Conservation (phyloP, 345 rosid species). For the Euphorbia peplus region DNA sequence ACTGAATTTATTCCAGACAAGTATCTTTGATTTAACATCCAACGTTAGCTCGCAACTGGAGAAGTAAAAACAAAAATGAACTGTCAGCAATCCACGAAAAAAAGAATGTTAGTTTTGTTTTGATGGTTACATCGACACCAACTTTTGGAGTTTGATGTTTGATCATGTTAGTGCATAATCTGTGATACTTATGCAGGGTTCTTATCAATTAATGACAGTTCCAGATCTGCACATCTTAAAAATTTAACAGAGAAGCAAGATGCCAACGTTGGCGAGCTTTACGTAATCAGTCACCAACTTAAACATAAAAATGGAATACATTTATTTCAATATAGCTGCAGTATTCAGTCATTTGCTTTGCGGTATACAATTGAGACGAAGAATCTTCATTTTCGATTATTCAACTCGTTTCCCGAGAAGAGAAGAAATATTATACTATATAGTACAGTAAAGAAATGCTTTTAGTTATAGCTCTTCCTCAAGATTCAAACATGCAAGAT, state of each 20-base stretch:
- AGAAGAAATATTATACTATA: not conserved
- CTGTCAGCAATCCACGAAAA: too few species aligned
- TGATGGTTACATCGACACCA: too few species aligned
- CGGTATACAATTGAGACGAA: not conserved
- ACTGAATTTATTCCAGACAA: too few species aligned
- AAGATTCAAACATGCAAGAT: slow-evolving; percentile 58
- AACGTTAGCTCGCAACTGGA: too few species aligned
- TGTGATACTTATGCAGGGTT: too few species aligned
- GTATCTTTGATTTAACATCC: too few species aligned
- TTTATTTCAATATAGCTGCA: not conserved
- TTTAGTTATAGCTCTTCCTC: slow-evolving; percentile 35
- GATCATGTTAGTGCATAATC: too few species aligned
- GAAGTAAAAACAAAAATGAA: too few species aligned
- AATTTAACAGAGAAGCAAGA: not conserved
- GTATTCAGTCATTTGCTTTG: not conserved
- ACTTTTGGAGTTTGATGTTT: too few species aligned
- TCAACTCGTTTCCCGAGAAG: not conserved
- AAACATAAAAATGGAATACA: not conserved
- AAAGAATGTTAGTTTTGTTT: too few species aligned
- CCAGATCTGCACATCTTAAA: too few species aligned
- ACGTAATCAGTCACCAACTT: not conserved
- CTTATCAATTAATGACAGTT: too few species aligned
- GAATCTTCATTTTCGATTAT: not conserved
- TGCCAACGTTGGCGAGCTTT: not conserved
- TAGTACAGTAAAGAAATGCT: not conserved